Conservation (phyloP, 2,329 filamentous ascomycete genomes). For the Colletotrichum somersetense region DNA sequence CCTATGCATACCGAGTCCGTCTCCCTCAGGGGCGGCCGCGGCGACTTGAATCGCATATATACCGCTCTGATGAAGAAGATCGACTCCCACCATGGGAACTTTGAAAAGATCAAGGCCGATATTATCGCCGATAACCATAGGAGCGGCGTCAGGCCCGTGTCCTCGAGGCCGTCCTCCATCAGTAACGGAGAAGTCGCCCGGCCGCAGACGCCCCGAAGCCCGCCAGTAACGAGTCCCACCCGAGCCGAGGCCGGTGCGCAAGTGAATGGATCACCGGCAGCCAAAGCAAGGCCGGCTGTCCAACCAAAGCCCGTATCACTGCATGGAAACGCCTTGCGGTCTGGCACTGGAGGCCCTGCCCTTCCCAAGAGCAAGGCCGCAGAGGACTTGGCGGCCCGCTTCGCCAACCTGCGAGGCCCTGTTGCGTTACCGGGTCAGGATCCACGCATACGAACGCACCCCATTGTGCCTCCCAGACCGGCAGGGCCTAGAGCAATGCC, state of each 20-base stretch:
- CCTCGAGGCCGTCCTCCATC: constrained; percentile 29
- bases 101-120: constrained; percentile 68
- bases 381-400: constrained; percentile 67
- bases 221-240: constrained; percentile 39
- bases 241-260: constrained; percentile 13
- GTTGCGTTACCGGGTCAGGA: constrained; percentile 61
- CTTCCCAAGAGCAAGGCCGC: constrained; percentile 49
- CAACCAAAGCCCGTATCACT: constrained; percentile 77
- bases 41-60: constrained; percentile 63
- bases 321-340: constrained; percentile 69
- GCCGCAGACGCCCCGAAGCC: constrained; percentile 38
- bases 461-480: constrained; percentile 55
- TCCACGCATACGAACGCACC: constrained; percentile 65
- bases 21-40: constrained; percentile 68
- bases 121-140: constrained; percentile 74
- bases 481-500: constrained; percentile 68
- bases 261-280: constrained; percentile 35
- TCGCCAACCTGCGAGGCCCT: constrained; percentile 66
- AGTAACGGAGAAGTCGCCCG: constrained; percentile 26
- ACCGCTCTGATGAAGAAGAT: constrained; percentile 64
- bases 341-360: constrained; percentile 48
- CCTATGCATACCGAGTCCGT: constrained; percentile 82
- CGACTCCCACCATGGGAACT: constrained; percentile 60
- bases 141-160: constrained; percentile 67
- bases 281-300: constrained; percentile 60